Evolutionary conservation across 2,329 filamentous ascomycete species (phyloP).

Genomic region (Penicillium sp.): DNA sequence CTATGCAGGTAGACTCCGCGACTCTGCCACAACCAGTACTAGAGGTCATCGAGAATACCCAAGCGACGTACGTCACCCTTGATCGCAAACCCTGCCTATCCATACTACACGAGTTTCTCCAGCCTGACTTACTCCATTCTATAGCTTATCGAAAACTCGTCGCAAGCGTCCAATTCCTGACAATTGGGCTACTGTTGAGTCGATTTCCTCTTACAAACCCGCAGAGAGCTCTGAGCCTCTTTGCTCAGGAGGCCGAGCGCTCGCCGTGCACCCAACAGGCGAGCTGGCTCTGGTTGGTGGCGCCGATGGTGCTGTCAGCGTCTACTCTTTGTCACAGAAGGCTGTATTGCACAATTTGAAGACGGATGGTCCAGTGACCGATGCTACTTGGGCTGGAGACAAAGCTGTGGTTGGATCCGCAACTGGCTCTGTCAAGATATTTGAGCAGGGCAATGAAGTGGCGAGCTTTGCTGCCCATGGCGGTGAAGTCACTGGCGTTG

Average conservation of each 20-base stretch:
- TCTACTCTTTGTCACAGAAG: slow-evolving; percentile 73
- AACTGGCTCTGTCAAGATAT: slow-evolving; percentile 73
- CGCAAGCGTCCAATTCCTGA: slow-evolving; percentile 83
- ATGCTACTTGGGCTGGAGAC: slow-evolving; percentile 53
- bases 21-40: slow-evolving; percentile 66
- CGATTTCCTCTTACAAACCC: slow-evolving; percentile 57
- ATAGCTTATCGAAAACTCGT: slow-evolving; percentile 75
- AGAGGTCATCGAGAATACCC: slow-evolving; percentile 70
- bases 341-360: slow-evolving; percentile 66
- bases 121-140: slow-evolving; percentile 10
- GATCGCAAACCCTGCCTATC: not conserved
- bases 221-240: slow-evolving; percentile 50
- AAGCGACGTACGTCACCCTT: slow-evolving; percentile 61
- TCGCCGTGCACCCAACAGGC: slow-evolving; percentile 55
- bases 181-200: slow-evolving; percentile 73
- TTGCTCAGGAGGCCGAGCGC: slow-evolving; percentile 52
- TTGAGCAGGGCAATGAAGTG: slow-evolving; percentile 63
- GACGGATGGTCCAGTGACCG: slow-evolving; percentile 61
- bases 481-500: slow-evolving; percentile 69
- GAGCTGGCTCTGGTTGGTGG: slow-evolving; percentile 69
- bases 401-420: slow-evolving; percentile 68
- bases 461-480: slow-evolving; percentile 74
- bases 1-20: slow-evolving; percentile 86
- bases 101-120: not conserved
- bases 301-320: slow-evolving; percentile 64